A percentile compares a stretch with the other conserved stretches of the same genome.
These are phyloP conservation scores for Camellia granthamiana DNA, from an alignment of 148 eudicot species.

Conservation along the genomic window DNA sequence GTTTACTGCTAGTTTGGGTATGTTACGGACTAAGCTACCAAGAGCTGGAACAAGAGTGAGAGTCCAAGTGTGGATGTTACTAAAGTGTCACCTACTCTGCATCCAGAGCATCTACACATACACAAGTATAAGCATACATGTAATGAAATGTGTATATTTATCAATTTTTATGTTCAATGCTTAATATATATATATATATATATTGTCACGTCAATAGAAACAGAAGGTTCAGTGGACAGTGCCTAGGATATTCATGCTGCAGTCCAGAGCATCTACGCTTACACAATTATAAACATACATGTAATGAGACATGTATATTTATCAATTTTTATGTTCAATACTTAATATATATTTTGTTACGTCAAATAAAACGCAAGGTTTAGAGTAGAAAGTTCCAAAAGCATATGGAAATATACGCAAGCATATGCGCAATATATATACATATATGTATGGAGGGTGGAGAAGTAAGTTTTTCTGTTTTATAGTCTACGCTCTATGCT, in stretches of 20 bases:
- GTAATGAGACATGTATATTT: neutral
- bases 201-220: no score
- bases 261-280: neutral
- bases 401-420: no score
- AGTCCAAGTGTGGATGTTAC: neutral
- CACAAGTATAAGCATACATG: neutral
- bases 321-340: no score
- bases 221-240: neutral
- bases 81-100: neutral
- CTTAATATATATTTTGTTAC: no score
- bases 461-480: no score
- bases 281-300: neutral
- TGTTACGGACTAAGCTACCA: neutral
- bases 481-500: no score
- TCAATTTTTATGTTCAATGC: no score
- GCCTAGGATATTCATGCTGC: neutral
- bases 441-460: no score
- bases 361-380: neutral
- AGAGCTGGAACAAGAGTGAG: neutral
- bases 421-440: no score
- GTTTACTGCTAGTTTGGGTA: neutral
- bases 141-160: no score
- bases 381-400: no score
- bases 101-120: neutral
- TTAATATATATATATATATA: no score